Evolutionary conservation across 2,329 filamentous ascomycete species (phyloP).

Genomic region (Fusarium torulosum): DNA sequence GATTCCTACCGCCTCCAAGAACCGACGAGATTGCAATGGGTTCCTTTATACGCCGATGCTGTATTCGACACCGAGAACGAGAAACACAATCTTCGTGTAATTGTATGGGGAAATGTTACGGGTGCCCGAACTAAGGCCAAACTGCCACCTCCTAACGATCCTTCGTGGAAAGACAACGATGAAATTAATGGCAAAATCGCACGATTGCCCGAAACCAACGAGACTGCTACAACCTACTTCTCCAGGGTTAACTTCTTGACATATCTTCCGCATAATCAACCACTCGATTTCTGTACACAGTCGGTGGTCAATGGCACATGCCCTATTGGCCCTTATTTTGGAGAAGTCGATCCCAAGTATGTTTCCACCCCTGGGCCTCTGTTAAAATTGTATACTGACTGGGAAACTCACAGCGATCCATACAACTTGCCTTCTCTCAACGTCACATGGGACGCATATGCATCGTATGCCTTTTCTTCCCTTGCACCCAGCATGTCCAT

Average conservation of each 20-base stretch:
- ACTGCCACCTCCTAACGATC: conserved; percentile 71
- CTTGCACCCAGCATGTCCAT: conserved; percentile 80
- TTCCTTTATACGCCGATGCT: conserved; percentile 80
- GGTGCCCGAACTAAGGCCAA: conserved; percentile 71
- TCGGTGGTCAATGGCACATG: conserved; percentile 73
- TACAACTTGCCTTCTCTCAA: conserved; percentile 77
- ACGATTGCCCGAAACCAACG: conserved; percentile 66
- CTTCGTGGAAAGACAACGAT: conserved; percentile 72
- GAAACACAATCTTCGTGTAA: conserved; percentile 77
- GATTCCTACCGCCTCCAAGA: conserved; percentile 67
- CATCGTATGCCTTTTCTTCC: conserved; percentile 88
- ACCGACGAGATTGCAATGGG: conserved; percentile 80
- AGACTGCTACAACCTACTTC: conserved; percentile 79
- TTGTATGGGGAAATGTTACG: conserved; percentile 90
- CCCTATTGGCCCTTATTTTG: conserved; percentile 81
- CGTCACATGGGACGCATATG: conserved; percentile 78
- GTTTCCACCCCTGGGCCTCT: neutral
- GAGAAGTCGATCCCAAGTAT: conserved; percentile 56
- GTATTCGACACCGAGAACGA: conserved; percentile 73
- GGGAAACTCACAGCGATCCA: conserved; percentile 47
- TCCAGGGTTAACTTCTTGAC: conserved; percentile 79
- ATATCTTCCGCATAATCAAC: conserved; percentile 74
- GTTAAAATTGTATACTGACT: conserved; percentile 16
- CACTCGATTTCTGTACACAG: conserved; percentile 74
- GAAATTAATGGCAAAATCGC: conserved; percentile 81